A percentile compares a stretch with the other conserved stretches of the same genome.
Conservation (phyloP, 805 yeast species). For the Barnettozyma pratensis region DNA sequence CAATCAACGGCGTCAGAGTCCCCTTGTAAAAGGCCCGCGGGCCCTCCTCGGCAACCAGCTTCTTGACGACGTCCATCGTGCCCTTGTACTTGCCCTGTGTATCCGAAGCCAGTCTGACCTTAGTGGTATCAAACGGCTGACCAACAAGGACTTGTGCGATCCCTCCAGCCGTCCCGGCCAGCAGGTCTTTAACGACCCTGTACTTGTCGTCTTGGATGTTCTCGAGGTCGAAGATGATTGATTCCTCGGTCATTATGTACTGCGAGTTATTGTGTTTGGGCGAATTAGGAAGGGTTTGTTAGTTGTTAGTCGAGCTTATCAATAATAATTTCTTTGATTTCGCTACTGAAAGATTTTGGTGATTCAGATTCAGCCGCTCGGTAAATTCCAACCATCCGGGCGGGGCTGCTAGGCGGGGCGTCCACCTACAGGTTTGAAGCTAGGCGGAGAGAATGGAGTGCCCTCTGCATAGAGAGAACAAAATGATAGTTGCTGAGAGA, state of each 20-base stretch:
- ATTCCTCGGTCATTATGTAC: slow-evolving; percentile 14
- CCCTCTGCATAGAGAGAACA: too few species aligned
- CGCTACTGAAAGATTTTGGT: too few species aligned
- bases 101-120: slow-evolving; percentile 87
- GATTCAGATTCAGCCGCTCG: too few species aligned
- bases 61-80: slow-evolving; percentile 71
- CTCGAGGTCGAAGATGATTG: slow-evolving; percentile 9
- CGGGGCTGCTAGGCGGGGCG: too few species aligned
- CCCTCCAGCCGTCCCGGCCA: slow-evolving; percentile 92
- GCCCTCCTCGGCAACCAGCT: slow-evolving; percentile 76
- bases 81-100: slow-evolving; percentile 70
- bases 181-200: slow-evolving; percentile 23
- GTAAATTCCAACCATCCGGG: too few species aligned
- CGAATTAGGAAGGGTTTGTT: too few species aligned
- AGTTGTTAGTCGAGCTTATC: too few species aligned
- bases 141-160: slow-evolving; percentile 93
- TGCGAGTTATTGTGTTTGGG: too few species aligned
- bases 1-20: slow-evolving; percentile 85
- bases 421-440: too few species aligned
- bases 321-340: too few species aligned
- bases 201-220: slow-evolving; percentile 13
- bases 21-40: slow-evolving; percentile 87
- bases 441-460: too few species aligned
- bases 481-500: too few species aligned
- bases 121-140: slow-evolving; percentile 94